Evolutionary conservation across 768 basidiomycete species (phyloP).

Genomic region (Mycena capillaripes): DNA sequence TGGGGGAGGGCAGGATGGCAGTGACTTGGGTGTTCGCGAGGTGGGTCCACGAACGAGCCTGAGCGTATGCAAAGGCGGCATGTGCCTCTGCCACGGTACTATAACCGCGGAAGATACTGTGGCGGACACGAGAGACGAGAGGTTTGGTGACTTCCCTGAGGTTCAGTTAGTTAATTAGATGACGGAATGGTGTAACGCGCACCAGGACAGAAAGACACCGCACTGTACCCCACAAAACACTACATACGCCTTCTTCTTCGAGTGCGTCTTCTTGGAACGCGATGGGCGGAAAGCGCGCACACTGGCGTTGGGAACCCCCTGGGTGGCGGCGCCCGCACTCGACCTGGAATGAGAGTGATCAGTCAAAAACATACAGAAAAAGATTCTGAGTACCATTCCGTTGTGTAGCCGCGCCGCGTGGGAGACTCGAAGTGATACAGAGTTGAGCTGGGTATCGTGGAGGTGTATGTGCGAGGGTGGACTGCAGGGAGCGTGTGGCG

Average conservation of each 20-base stretch:
- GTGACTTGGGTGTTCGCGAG: neutral
- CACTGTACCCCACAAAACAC: neutral
- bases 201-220: too few species aligned
- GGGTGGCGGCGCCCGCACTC: neutral
- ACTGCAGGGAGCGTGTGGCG: too few species aligned
- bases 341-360: neutral
- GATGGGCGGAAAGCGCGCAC: neutral
- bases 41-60: neutral
- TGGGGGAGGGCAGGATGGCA: too few species aligned
- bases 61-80: neutral
- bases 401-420: neutral
- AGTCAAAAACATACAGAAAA: neutral
- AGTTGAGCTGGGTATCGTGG: neutral
- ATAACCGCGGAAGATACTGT: constrained; percentile 5
- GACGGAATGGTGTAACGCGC: too few species aligned
- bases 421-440: neutral
- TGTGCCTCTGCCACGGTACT: neutral
- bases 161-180: too few species aligned
- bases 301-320: neutral
- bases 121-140: neutral
- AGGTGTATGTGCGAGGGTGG: neutral
- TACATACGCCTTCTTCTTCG: neutral
- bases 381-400: neutral
- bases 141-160: neutral
- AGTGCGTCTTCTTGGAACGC: neutral